Percentiles rank a stretch among this genome's conserved stretches.
These are phyloP conservation scores for Salvia hispanica DNA, from an alignment of 257 asterid genomes.

Conservation along the genomic window DNA sequence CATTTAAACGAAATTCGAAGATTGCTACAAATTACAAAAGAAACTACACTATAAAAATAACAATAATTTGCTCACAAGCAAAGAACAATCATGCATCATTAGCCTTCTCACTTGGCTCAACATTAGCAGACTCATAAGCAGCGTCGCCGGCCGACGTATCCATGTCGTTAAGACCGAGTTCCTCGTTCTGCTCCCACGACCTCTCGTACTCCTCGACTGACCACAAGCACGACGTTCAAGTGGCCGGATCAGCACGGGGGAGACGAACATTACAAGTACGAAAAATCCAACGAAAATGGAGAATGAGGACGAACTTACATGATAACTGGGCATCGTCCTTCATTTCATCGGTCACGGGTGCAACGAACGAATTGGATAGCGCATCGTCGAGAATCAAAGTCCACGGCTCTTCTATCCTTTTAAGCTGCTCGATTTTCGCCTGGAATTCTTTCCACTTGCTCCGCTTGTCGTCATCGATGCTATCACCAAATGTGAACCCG, in stretches of 20 bases:
- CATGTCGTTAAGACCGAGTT: slow-evolving; percentile 91
- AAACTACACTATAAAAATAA: neutral
- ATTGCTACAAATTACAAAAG: too few relatives aligned
- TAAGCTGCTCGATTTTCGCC: slow-evolving; percentile 69
- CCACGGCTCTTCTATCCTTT: slow-evolving; percentile 80
- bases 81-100: slow-evolving; percentile 28
- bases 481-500: slow-evolving; percentile 91
- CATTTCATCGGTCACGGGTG: slow-evolving; percentile 79
- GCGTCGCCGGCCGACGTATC: slow-evolving; percentile 81
- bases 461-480: slow-evolving; percentile 62
- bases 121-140: slow-evolving; percentile 44
- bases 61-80: neutral
- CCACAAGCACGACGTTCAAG: neutral
- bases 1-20: too few relatives aligned
- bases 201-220: slow-evolving; percentile 86
- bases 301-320: slow-evolving; percentile 49
- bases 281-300: neutral
- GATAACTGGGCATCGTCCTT: slow-evolving; percentile 68
- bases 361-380: slow-evolving; percentile 79
- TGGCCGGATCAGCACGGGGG: too few relatives aligned
- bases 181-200: slow-evolving; percentile 97
- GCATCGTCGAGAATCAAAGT: slow-evolving; percentile 86
- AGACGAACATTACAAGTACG: too few relatives aligned
- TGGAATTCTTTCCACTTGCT: slow-evolving; percentile 82
- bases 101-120: slow-evolving; percentile 12